phyloP scores from a whole-genome alignment of 78 protist species.

The Dictyostelium citrinum region DNA sequence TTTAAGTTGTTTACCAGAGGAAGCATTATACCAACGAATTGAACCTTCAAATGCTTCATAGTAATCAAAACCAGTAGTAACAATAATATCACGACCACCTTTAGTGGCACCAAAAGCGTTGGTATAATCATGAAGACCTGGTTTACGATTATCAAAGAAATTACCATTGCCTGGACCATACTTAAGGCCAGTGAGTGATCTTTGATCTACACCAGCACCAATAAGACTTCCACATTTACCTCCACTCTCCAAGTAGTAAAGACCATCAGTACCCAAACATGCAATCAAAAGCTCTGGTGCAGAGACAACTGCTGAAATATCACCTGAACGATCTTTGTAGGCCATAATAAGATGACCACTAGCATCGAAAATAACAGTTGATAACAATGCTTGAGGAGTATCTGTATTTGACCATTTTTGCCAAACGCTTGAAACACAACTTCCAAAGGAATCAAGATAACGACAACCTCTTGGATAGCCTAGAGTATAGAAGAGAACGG shows the following conservation, averaged over 20 bases:
- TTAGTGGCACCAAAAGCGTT: slow-evolving; percentile 12
- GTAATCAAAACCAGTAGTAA: slow-evolving; percentile 38
- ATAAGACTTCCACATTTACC: slow-evolving; percentile 33
- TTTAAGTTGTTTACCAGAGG: slow-evolving; percentile 10
- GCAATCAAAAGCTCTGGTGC: slow-evolving; percentile 40
- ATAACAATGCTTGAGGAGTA: slow-evolving; percentile 20
- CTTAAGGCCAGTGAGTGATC: not conserved
- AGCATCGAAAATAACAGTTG: slow-evolving; percentile 18
- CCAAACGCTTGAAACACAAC: slow-evolving; percentile 12
- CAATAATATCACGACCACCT: slow-evolving; percentile 28
- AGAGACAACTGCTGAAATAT: not conserved
- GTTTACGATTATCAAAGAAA: not conserved
- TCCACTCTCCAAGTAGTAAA: slow-evolving; percentile 8
- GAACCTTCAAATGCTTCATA: slow-evolving; percentile 43
- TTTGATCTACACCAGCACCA: slow-evolving; percentile 8
- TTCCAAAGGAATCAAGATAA: slow-evolving; percentile 7
- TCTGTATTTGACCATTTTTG: slow-evolving; percentile 4
- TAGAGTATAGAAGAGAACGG: not conserved
- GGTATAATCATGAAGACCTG: slow-evolving; percentile 22
- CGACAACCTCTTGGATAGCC: slow-evolving; percentile 66
- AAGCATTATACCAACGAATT: slow-evolving; percentile 54
- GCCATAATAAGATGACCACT: slow-evolving; percentile 4
- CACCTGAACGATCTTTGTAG: slow-evolving; percentile 56
- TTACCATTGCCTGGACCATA: slow-evolving; percentile 40
- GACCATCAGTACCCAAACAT: slow-evolving; percentile 19